These are phyloP conservation scores for Pleurotus tuoliensis DNA, from an alignment of 768 basidiomycete species.

Conservation along the genomic window DNA sequence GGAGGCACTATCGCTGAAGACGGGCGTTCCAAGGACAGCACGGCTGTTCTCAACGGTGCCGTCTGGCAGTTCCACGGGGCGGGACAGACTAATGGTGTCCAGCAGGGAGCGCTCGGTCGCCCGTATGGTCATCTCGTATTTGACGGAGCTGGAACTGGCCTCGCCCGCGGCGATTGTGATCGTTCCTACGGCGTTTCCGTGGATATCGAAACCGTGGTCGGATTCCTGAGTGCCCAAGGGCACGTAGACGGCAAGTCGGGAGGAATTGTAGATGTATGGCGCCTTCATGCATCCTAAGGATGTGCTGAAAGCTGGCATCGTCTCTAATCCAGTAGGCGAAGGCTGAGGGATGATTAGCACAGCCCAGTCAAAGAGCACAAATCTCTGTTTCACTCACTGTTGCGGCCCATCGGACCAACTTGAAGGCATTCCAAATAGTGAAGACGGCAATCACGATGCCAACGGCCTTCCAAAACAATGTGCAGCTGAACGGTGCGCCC, in stretches of 20 bases:
- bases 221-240: constrained; percentile 29
- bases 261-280: constrained; percentile 40
- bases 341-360: constrained; percentile 27
- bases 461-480: constrained; percentile 51
- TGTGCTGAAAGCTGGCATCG: constrained; percentile 51
- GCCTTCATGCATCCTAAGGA: constrained; percentile 48
- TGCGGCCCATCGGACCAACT: constrained; percentile 42
- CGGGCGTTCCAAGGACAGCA: constrained; percentile 34
- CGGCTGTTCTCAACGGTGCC: constrained; percentile 30
- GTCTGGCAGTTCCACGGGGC: constrained; percentile 28
- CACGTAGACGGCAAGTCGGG: constrained; percentile 31
- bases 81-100: constrained; percentile 30
- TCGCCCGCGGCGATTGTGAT: constrained; percentile 43
- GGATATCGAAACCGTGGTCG: constrained; percentile 45
- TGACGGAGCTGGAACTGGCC: constrained; percentile 35
- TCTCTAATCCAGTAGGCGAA: constrained; percentile 46
- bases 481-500: constrained; percentile 32
- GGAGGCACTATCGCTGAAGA: constrained; percentile 16
- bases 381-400: constrained; percentile 30
- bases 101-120: constrained; percentile 37
- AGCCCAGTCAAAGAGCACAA: neutral
- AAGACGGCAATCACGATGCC: constrained; percentile 43
- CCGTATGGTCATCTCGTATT: constrained; percentile 46
- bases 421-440: constrained; percentile 37
- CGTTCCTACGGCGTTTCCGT: constrained; percentile 47